Percentiles rank a stretch among this genome's conserved stretches.
These are phyloP conservation scores for Schizothecium vesticola DNA, from an alignment of 495 filamentous ascomycete genomes.

Conservation along the genomic window DNA sequence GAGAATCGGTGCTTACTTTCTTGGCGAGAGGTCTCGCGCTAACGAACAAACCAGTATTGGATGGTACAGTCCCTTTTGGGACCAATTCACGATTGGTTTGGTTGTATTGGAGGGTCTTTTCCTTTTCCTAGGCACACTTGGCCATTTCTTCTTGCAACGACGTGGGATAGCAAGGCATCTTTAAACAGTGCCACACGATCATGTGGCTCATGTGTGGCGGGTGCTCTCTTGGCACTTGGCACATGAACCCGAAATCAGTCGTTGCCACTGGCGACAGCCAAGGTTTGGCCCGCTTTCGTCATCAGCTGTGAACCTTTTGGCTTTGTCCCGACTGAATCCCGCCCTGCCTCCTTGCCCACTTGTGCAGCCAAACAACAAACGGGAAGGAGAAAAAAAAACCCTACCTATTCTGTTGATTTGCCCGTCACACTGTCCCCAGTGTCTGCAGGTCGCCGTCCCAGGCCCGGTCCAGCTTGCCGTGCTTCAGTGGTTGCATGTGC, in stretches of 20 bases:
- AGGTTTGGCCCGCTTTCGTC: neutral
- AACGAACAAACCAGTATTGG: too few relatives aligned
- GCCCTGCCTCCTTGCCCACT: neutral
- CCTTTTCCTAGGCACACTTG: too few relatives aligned
- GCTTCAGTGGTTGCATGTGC: neutral
- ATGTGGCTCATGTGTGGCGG: neutral
- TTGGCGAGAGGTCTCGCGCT: too few relatives aligned
- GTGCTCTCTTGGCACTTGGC: neutral
- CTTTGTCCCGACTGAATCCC: neutral
- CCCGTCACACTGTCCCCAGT: neutral
- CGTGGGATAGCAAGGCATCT: too few relatives aligned
- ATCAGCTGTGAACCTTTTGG: neutral
- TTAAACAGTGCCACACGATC: too few relatives aligned
- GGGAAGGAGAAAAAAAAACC: neutral
- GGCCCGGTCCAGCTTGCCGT: neutral
- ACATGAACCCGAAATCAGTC: neutral
- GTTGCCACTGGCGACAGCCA: neutral
- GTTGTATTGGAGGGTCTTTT: too few relatives aligned
- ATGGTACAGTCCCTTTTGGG: too few relatives aligned
- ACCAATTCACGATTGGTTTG: too few relatives aligned
- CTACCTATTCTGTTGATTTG: neutral
- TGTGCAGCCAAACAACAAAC: neutral
- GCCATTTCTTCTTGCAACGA: too few relatives aligned
- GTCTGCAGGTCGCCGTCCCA: neutral
- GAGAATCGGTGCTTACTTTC: too few relatives aligned